Evolutionary conservation across 306 rosid species (phyloP).

Genomic region (Glycine tomentella): DNA sequence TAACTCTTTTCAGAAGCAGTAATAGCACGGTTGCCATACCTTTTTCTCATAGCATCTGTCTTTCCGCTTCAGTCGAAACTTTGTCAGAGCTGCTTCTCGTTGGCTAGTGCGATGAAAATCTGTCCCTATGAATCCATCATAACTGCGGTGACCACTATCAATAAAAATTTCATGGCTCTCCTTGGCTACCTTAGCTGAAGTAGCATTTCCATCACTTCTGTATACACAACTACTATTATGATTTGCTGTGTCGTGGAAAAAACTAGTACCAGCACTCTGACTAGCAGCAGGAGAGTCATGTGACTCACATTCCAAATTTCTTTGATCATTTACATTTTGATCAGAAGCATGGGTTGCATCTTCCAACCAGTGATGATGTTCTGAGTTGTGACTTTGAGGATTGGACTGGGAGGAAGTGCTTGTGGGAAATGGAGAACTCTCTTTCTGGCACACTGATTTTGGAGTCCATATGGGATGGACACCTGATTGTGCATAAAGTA

Average conservation of each 20-base stretch:
- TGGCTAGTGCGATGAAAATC: conserved; percentile 60
- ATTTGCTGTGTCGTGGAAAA: conserved; percentile 51
- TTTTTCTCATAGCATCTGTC: conserved; percentile 85
- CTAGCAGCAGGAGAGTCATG: conserved; percentile 54
- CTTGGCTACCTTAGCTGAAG: conserved; percentile 45
- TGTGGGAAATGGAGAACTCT: conserved; percentile 55
- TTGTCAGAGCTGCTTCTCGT: conserved; percentile 86
- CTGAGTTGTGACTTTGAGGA: conserved; percentile 52
- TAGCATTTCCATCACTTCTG: conserved; percentile 59
- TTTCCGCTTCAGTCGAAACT: conserved; percentile 82
- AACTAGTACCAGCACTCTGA: conserved; percentile 50
- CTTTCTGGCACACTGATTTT: conserved; percentile 51
- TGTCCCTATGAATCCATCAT: conserved; percentile 53
- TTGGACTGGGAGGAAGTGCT: conserved; percentile 48
- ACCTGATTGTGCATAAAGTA: conserved; percentile 47
- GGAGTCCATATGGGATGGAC: conserved; percentile 46
- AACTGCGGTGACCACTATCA: conserved; percentile 34
- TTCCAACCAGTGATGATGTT: conserved; percentile 47
- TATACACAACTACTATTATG: conserved; percentile 33
- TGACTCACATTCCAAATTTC: conserved; percentile 41
- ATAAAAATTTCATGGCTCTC: conserved; percentile 49
- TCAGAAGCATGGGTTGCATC: conserved; percentile 46
- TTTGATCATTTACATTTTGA: neutral
- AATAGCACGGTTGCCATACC: conserved; percentile 52
- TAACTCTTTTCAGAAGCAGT: conserved; percentile 12